Conservation (phyloP, 140 eudicot species). For the Cichorium intybus region DNA sequence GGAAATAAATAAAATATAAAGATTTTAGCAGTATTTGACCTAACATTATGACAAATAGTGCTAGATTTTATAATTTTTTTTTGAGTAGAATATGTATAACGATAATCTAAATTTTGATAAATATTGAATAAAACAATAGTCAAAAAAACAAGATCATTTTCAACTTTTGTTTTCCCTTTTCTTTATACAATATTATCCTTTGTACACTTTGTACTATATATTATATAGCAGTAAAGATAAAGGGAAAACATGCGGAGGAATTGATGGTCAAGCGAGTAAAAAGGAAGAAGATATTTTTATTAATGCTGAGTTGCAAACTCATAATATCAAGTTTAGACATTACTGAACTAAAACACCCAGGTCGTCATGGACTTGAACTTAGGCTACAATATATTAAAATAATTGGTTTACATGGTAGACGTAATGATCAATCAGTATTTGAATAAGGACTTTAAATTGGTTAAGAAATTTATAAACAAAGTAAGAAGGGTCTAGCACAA, state of each 20-base stretch:
- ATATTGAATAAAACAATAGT: not conserved
- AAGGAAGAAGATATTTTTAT: not conserved
- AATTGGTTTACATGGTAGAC: too few species aligned
- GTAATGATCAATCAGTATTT: not conserved
- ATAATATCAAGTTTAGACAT: not conserved
- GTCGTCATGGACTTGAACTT: too few species aligned
- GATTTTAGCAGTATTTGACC: too few species aligned
- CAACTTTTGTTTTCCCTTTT: not conserved
- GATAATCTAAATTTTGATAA: not conserved
- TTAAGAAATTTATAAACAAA: too few species aligned
- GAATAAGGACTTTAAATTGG: not conserved
- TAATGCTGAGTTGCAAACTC: not conserved
- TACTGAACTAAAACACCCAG: too few species aligned
- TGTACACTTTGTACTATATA: slow-evolving; percentile 14
- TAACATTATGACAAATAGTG: too few species aligned
- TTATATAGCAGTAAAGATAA: slow-evolving; percentile 15
- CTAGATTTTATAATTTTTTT: too few species aligned
- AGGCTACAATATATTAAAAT: not conserved
- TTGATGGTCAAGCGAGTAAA: slow-evolving; percentile 20
- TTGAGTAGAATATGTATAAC: too few species aligned
- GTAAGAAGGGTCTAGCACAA: too few species aligned
- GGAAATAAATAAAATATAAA: too few species aligned
- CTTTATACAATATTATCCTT: slow-evolving; percentile 22
- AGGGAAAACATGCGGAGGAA: slow-evolving; percentile 13
- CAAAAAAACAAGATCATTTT: not conserved